Base-by-base conservation (phyloP, 371 early-diverging fungal species). In the Choanephora cucurbitarum region DNA sequence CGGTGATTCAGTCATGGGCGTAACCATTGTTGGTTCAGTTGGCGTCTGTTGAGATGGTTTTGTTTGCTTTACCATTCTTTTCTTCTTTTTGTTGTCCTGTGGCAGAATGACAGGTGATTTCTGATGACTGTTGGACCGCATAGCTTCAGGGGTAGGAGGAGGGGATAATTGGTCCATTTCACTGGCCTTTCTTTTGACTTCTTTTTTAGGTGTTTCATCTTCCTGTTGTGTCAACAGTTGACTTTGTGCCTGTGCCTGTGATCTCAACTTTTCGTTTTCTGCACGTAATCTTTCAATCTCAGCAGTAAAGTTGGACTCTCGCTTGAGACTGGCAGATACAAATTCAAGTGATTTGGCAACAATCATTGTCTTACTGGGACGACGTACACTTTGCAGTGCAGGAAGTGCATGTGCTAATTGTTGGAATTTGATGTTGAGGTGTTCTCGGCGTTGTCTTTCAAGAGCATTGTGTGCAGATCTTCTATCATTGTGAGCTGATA, bases 381-480 rank as follows among this genome's bases (percentile, higher is more conserved):
- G 77, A 45, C 88, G 83, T 32, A 87, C 86, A 37, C 81, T 72
- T 47, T 73, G 73, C 15, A 91, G 81, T 28, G 87, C 73, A n/a
- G 91, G 91, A 19, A 91, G 70, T 8, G 87, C 83, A 60, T 81
- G 81, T 8, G 91, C 91, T 21, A 91, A 73, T 46, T 91, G 89
- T 62, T 87, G 89, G 62, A 91, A 90, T 64, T 88, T 84, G 15
- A 71, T 71, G 62, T 90, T 90, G 40, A 91, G 79, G 21, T 80
- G 80, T 69, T 91, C 91, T 28, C 91, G 82, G 46, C 91, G 78
- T 54, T 90, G 90, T 18, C 91, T 78, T 60, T 91, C 91, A 21
- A 89, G 74, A 22, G 90, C 90, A 52, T 91, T 91, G 64, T 91
- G 91, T 41, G 81, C 88, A n/a, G 87, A 87, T 72, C 70, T 74